These are phyloP conservation scores for Cyathus striatus DNA, from an alignment of 768 basidiomycete species.

Conservation along the genomic window DNA sequence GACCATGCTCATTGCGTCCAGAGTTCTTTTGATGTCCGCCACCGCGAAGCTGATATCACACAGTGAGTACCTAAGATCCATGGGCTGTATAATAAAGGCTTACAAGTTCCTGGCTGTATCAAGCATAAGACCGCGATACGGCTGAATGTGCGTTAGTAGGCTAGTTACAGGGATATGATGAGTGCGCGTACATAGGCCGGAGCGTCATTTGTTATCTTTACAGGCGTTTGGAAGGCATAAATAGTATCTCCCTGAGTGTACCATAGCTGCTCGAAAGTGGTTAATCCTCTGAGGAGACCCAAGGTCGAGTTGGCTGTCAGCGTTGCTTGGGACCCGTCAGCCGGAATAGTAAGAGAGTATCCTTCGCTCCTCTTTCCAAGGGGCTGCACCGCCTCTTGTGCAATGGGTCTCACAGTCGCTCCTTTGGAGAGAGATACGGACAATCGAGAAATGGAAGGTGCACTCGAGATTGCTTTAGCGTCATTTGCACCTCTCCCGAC, in stretches of 20 bases:
- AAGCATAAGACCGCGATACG: conserved; percentile 74
- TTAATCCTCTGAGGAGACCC: conserved; percentile 66
- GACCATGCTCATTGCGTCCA: conserved; percentile 75
- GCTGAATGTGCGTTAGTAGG: conserved; percentile 26
- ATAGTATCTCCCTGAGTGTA: conserved; percentile 42
- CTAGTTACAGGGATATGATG: not conserved
- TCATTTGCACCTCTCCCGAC: conserved; percentile 54
- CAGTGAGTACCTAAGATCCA: conserved; percentile 1
- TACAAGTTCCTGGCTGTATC: conserved; percentile 79
- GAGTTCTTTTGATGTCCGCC: conserved; percentile 56
- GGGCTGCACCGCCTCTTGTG: conserved; percentile 45
- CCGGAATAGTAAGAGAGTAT: conserved; percentile 53
- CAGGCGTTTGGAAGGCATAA: conserved; percentile 52
- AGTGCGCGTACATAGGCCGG: conserved; percentile 55
- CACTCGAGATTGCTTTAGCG: conserved; percentile 26
- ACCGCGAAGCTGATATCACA: conserved; percentile 47
- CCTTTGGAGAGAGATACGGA: conserved; percentile 32
- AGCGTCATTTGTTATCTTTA: conserved; percentile 50
- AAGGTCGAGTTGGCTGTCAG: conserved; percentile 59
- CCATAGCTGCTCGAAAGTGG: conserved; percentile 73
- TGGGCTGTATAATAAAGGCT: conserved; percentile 13
- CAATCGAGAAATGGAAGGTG: conserved; percentile 37
- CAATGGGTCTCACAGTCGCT: conserved; percentile 35
- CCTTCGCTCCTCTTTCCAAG: conserved; percentile 49
- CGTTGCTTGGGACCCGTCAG: conserved; percentile 46